Evolutionary conservation across 164 flowering plant species (phyloP).

Genomic region (Vitis amurensis): DNA sequence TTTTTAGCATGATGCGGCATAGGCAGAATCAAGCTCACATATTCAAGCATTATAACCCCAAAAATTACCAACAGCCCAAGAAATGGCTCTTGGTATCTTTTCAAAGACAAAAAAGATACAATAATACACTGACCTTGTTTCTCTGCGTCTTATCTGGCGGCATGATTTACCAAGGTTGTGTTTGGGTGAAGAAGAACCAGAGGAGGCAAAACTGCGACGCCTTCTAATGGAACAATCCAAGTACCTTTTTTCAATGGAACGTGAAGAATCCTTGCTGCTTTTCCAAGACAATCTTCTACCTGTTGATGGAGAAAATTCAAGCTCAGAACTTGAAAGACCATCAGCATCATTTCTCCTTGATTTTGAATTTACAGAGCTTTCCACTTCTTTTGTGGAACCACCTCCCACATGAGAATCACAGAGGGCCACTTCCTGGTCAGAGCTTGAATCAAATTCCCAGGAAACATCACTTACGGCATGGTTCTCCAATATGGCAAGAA

Average conservation of each 20-base stretch:
- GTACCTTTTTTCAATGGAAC: slow-evolving; percentile 40
- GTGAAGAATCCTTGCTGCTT: slow-evolving; percentile 37
- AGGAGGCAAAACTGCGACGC: slow-evolving; percentile 34
- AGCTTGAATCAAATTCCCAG: slow-evolving; percentile 58
- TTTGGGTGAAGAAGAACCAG: slow-evolving; percentile 47
- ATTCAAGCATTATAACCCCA: too few relatives aligned
- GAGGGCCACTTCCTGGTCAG: slow-evolving; percentile 48
- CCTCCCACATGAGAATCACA: slow-evolving; percentile 33
- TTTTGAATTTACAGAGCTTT: slow-evolving; percentile 27
- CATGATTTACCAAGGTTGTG: slow-evolving; percentile 68
- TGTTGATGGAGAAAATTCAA: slow-evolving; percentile 40
- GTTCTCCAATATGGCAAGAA: slow-evolving; percentile 69
- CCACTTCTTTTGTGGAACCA: slow-evolving; percentile 28
- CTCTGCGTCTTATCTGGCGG: slow-evolving; percentile 64
- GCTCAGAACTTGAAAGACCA: slow-evolving; percentile 49
- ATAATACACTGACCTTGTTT: slow-evolving; percentile 41
- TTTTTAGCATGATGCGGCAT: too few relatives aligned
- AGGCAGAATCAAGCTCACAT: too few relatives aligned
- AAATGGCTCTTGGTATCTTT: too few relatives aligned
- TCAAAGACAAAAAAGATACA: not conserved
- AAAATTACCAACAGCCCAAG: too few relatives aligned
- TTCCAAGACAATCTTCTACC: slow-evolving; percentile 85
- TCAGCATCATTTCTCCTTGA: slow-evolving; percentile 27
- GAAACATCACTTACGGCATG: slow-evolving; percentile 58
- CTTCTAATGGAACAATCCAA: slow-evolving; percentile 39